Evolutionary conservation across 2,329 filamentous ascomycete genomes (phyloP).

Genomic region (Fusarium chaquense): DNA sequence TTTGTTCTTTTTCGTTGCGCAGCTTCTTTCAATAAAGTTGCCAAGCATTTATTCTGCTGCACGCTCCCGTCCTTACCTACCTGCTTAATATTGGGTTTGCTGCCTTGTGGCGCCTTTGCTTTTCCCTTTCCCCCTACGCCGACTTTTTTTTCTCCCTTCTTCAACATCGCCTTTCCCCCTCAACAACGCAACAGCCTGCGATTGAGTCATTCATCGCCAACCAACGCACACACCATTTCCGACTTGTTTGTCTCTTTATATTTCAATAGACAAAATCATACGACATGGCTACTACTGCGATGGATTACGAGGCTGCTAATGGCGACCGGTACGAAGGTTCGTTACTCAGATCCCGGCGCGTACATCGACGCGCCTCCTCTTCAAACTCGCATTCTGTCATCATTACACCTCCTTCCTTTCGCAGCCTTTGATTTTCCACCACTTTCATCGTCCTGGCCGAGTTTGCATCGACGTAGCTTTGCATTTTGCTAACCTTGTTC

Average conservation of each 20-base stretch:
- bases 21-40: constrained; percentile 33
- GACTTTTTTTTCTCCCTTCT: constrained; percentile 45
- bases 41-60: constrained; percentile 26
- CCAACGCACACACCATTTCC: constrained; percentile 33
- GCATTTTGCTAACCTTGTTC: constrained; percentile 22
- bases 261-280: constrained; percentile 24
- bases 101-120: constrained; percentile 40
- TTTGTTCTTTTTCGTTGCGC: constrained; percentile 30
- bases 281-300: constrained; percentile 72
- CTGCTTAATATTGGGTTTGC: constrained; percentile 34
- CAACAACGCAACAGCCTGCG: constrained; percentile 33
- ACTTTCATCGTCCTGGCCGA: neutral
- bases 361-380: constrained; percentile 35
- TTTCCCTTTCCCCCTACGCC: constrained; percentile 44
- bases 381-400: constrained; percentile 5
- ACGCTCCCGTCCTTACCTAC: constrained; percentile 28
- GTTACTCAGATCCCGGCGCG: constrained; percentile 42
- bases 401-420: neutral
- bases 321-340: constrained; percentile 75
- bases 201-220: constrained; percentile 45
- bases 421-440: neutral
- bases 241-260: constrained; percentile 30
- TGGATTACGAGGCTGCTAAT: constrained; percentile 78
- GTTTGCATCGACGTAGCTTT: neutral
- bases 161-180: constrained; percentile 43